phyloP scores from a whole-genome alignment of 306 rosid genomes.

The Sophora flavescens region DNA sequence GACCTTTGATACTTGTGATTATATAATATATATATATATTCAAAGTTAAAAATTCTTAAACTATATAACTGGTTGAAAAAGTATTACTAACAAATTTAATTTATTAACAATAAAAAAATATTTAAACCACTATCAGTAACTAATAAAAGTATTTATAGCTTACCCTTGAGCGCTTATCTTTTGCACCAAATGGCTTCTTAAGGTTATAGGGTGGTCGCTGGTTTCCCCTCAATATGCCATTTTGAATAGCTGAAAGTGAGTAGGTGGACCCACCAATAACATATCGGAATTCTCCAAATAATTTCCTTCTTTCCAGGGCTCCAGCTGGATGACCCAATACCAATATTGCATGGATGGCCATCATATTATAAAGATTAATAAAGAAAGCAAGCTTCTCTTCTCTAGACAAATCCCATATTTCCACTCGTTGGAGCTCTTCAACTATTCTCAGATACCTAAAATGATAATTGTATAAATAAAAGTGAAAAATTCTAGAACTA shows the following conservation, averaged over 20 bases:
- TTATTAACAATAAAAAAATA: background rate
- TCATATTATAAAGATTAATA: conserved; percentile 93
- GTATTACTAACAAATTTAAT: background rate
- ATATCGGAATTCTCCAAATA: conserved; percentile 84
- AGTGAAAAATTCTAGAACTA: conserved; percentile 9
- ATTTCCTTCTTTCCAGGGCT: conserved; percentile 77
- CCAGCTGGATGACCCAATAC: conserved; percentile 84
- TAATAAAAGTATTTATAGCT: conserved; percentile 30
- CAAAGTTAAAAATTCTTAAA: background rate
- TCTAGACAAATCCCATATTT: conserved; percentile 69
- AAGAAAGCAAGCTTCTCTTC: conserved; percentile 95
- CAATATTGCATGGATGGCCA: conserved; percentile 88
- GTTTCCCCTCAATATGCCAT: conserved; percentile 94
- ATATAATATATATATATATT: no score
- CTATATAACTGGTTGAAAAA: background rate
- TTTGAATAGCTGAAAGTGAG: conserved; percentile 92
- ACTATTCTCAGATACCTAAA: conserved; percentile 87
- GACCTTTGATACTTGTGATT: background rate
- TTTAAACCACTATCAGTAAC: background rate
- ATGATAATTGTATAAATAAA: conserved; percentile 35
- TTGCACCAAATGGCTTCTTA: conserved; percentile 86
- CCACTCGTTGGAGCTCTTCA: conserved; percentile 95
- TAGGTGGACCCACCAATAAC: conserved; percentile 81
- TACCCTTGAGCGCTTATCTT: conserved; percentile 76
- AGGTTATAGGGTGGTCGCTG: conserved; percentile 90